Conservation (phyloP, 2,329 filamentous ascomycete species). For the Sphaerulina musiva region DNA sequence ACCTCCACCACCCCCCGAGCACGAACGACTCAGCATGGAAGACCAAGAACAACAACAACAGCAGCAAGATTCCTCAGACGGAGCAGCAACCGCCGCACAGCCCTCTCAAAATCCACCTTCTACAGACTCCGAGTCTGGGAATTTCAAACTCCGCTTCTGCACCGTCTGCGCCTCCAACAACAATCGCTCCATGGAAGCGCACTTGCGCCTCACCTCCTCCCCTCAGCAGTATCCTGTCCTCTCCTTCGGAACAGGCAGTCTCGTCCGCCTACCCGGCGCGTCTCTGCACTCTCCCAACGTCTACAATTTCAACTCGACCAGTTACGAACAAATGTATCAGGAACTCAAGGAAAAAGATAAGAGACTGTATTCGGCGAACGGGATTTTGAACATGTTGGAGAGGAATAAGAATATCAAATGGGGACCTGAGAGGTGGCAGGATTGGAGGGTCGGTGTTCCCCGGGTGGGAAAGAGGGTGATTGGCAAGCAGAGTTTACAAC, state of each 20-base stretch:
- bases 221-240: slow-evolving; percentile 71
- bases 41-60: slow-evolving; percentile 16
- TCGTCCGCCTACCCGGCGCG: slow-evolving; percentile 87
- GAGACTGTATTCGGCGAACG: slow-evolving; percentile 82
- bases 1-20: slow-evolving; percentile 47
- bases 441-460: slow-evolving; percentile 85
- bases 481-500: background rate
- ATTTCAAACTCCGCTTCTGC: slow-evolving; percentile 89
- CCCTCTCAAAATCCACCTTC: background rate
- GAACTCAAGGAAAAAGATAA: slow-evolving; percentile 82
- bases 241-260: slow-evolving; percentile 91
- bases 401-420: slow-evolving; percentile 88
- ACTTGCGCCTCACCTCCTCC: slow-evolving; percentile 79
- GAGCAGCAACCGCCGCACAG: background rate
- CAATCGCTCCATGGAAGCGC: slow-evolving; percentile 99
- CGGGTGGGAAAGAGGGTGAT: slow-evolving; percentile 57
- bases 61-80: slow-evolving; percentile 13
- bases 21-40: slow-evolving; percentile 22
- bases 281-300: slow-evolving; percentile 91
- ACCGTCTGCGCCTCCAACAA: slow-evolving; percentile 99
- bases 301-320: slow-evolving; percentile 95
- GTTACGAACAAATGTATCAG: slow-evolving; percentile 89
- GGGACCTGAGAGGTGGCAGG: slow-evolving; percentile 95
- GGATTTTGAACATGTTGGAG: slow-evolving; percentile 90
- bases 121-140: background rate